Evolutionary conservation across 768 basidiomycete species (phyloP).

Genomic region (Gloeophyllum trabeum): DNA sequence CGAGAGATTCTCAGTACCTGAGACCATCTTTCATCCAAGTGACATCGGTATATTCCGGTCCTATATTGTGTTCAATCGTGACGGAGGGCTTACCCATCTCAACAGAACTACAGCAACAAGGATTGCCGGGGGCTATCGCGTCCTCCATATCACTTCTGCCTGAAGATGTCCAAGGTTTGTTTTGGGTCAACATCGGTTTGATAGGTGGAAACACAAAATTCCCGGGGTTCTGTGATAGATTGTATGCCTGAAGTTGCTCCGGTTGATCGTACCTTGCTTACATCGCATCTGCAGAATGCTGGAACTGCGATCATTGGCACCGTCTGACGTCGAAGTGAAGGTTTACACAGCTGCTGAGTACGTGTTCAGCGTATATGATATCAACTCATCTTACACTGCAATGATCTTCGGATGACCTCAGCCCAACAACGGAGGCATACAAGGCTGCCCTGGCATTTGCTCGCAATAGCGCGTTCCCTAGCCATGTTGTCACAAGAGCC

Average conservation of each 20-base stretch:
- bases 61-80: slow-evolving; percentile 2
- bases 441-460: slow-evolving; percentile 49
- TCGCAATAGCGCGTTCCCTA: slow-evolving; percentile 34
- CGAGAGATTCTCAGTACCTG: slow-evolving; percentile 89
- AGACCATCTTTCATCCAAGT: slow-evolving; percentile 81
- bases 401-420: too few relatives aligned
- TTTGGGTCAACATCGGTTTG: slow-evolving; percentile 89
- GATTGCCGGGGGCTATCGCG: slow-evolving; percentile 68
- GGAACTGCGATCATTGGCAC: slow-evolving; percentile 74
- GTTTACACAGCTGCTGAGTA: slow-evolving; percentile 70
- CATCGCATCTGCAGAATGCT: slow-evolving; percentile 39
- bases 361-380: too few relatives aligned
- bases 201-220: slow-evolving; percentile 79
- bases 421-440: slow-evolving; percentile 60
- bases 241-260: too few relatives aligned
- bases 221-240: slow-evolving; percentile 57
- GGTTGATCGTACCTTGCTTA: too few relatives aligned
- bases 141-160: slow-evolving; percentile 68
- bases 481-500: slow-evolving; percentile 53
- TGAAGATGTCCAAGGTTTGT: slow-evolving; percentile 79
- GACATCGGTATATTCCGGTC: slow-evolving; percentile 59
- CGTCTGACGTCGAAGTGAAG: slow-evolving; percentile 65
- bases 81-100: slow-evolving; percentile 5
- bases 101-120: slow-evolving; percentile 69
- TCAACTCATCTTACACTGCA: slow-evolving; percentile 4